Percentiles rank a stretch among this genome's conserved stretches.
phyloP scores from a whole-genome alignment of 768 basidiomycete species.

The Hydnum rufescens region DNA sequence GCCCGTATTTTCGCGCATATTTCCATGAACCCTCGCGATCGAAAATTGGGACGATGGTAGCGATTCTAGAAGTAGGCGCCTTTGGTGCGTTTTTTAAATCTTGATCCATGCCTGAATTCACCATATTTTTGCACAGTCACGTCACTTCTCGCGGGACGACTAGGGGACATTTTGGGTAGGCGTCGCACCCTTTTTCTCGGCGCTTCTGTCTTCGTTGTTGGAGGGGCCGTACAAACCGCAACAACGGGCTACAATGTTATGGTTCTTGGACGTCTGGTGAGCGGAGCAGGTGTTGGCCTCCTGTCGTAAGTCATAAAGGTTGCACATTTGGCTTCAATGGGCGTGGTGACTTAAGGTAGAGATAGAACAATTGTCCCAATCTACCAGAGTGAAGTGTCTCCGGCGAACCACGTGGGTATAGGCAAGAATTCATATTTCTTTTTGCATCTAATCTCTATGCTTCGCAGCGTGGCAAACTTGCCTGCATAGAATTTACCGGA shows the following conservation, averaged over 20 bases:
- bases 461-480: slow-evolving; percentile 62
- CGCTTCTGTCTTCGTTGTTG: slow-evolving; percentile 65
- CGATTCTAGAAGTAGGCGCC: slow-evolving; percentile 84
- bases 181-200: slow-evolving; percentile 69
- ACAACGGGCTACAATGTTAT: slow-evolving; percentile 60
- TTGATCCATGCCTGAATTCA: not conserved
- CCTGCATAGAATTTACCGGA: slow-evolving; percentile 89
- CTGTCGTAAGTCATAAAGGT: slow-evolving; percentile 39
- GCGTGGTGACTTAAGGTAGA: slow-evolving; percentile 1
- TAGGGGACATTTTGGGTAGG: slow-evolving; percentile 75
- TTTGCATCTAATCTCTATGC: slow-evolving; percentile 2
- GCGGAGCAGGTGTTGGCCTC: slow-evolving; percentile 80
- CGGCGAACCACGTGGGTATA: slow-evolving; percentile 57
- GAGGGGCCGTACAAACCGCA: slow-evolving; percentile 72
- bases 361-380: slow-evolving; percentile 85
- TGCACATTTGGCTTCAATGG: not conserved
- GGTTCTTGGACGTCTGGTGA: slow-evolving; percentile 64
- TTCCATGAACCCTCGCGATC: slow-evolving; percentile 60
- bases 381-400: slow-evolving; percentile 90
- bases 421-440: not conserved
- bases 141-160: slow-evolving; percentile 68
- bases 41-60: slow-evolving; percentile 84
- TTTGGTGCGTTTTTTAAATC: slow-evolving; percentile 36
- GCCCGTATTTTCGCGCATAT: slow-evolving; percentile 60
- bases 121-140: slow-evolving; percentile 35